Conservation (phyloP, 345 rosid genomes). For the Eucalyptus marginata region DNA sequence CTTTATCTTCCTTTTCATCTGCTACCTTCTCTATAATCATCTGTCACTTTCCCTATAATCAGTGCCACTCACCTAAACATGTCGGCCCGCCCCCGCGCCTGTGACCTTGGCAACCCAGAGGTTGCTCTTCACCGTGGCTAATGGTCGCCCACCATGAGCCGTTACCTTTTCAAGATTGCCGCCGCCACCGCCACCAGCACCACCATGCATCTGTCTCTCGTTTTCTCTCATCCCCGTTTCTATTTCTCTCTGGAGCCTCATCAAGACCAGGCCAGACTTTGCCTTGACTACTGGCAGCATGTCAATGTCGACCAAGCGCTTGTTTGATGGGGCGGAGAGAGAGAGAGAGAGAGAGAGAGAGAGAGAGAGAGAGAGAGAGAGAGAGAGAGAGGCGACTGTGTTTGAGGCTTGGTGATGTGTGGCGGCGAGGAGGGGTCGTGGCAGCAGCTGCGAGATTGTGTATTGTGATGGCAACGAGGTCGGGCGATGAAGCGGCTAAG, state of each 20-base stretch:
- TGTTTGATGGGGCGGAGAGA: not conserved
- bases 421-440: not conserved
- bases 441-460: not conserved
- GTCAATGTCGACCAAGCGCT: not conserved
- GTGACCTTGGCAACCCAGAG: not conserved
- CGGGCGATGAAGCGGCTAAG: not conserved
- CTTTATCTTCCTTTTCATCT: not conserved
- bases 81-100: not conserved
- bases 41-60: not conserved
- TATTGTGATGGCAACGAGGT: not conserved
- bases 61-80: not conserved
- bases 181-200: fast-evolving
- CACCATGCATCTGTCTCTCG: not conserved
- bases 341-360: no score
- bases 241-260: not conserved
- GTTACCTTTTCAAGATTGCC: not conserved
- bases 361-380: not conserved
- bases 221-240: no score
- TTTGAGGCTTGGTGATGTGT: not conserved
- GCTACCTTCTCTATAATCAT: not conserved
- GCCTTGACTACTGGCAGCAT: not conserved
- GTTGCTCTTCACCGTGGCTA: not conserved
- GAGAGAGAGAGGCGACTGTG: not conserved
- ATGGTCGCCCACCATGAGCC: not conserved
- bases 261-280: not conserved